phyloP scores from a whole-genome alignment of 345 rosid genomes.

The Eucalyptus coolabah region DNA sequence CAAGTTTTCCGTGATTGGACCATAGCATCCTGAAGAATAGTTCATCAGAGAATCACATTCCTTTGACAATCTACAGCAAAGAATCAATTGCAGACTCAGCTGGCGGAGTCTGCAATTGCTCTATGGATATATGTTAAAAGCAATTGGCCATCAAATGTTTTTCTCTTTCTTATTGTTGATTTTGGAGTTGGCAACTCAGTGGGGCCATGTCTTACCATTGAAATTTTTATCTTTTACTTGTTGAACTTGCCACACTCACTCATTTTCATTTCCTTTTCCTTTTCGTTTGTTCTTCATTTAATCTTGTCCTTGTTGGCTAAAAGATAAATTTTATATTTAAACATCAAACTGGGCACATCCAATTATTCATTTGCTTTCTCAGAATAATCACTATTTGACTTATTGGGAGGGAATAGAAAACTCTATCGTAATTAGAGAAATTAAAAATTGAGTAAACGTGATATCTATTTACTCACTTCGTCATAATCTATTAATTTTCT shows the following conservation, averaged over 20 bases:
- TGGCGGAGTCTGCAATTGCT: not conserved
- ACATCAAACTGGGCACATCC: not conserved
- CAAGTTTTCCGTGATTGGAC: not conserved
- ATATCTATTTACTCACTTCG: not conserved
- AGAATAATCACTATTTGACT: not conserved
- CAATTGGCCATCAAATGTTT: not conserved
- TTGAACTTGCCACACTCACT: not conserved
- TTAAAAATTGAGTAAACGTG: not conserved
- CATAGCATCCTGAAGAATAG: not conserved
- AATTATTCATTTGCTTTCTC: not conserved
- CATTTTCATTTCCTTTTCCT: not conserved
- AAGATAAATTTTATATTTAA: not conserved
- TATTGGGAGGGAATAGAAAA: not conserved
- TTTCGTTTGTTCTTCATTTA: not conserved
- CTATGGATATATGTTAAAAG: not conserved
- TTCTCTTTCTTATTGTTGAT: too few relatives aligned
- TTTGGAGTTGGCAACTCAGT: not conserved
- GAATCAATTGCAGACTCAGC: too few relatives aligned
- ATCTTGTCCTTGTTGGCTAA: too few relatives aligned
- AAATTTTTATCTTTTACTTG: not conserved
- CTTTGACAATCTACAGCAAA: not conserved
- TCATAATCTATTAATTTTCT: not conserved
- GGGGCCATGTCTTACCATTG: not conserved
- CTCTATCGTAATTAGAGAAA: not conserved
- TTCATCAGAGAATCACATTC: not conserved